phyloP scores from a whole-genome alignment of 108 stramenopile species.

The Stephanodiscus minutulus region DNA sequence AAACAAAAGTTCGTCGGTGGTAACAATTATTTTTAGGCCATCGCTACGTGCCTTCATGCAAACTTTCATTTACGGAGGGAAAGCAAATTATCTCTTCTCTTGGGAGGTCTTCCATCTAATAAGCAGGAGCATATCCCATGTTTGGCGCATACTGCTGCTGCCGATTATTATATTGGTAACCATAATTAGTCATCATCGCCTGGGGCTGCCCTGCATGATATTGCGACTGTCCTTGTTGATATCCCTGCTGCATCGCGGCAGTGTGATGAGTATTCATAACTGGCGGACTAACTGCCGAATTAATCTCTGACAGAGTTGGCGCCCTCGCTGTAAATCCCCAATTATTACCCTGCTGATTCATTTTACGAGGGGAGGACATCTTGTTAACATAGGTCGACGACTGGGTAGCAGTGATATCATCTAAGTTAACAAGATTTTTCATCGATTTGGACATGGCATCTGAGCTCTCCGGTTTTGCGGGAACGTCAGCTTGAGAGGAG shows the following conservation, averaged over 20 bases:
- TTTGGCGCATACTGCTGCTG: not conserved
- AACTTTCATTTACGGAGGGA: not conserved
- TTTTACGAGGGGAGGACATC: not conserved
- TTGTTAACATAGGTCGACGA: not conserved
- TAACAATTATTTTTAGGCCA: not conserved
- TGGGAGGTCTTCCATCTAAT: too few species aligned
- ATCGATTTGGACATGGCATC: slow-evolving; percentile 42
- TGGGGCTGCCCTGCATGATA: not conserved
- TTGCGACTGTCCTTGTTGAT: not conserved
- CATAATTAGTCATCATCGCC: not conserved
- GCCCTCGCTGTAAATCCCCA: slow-evolving; percentile 30
- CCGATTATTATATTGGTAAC: not conserved
- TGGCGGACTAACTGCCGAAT: not conserved
- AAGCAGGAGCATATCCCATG: not conserved
- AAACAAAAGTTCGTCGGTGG: too few species aligned
- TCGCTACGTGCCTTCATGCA: not conserved
- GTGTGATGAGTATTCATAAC: not conserved
- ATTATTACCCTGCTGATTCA: slow-evolving; percentile 7
- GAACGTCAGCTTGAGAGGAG: slow-evolving; percentile 21
- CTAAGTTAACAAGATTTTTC: slow-evolving; percentile 44
- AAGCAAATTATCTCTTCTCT: not conserved
- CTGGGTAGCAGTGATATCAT: slow-evolving; percentile 24
- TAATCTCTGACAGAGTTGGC: slow-evolving; percentile 44
- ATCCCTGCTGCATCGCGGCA: not conserved
- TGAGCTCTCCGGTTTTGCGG: slow-evolving; percentile 20